phyloP scores from a whole-genome alignment of 2,329 filamentous ascomycete species.

The Alternaria longipes region DNA sequence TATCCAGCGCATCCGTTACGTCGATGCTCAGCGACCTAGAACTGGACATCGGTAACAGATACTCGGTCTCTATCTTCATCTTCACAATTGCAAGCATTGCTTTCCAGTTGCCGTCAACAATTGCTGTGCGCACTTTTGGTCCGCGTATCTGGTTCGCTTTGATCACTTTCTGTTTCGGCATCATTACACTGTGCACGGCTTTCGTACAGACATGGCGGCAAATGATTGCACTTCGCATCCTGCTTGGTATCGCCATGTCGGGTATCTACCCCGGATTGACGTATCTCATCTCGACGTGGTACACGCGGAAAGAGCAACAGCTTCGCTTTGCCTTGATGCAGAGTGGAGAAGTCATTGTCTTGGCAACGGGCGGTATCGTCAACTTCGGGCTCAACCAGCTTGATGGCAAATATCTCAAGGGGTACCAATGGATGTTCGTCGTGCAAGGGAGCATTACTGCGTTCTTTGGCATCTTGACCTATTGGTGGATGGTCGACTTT shows the following conservation, averaged over 20 bases:
- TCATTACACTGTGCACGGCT: conserved; percentile 73
- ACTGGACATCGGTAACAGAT: conserved; percentile 69
- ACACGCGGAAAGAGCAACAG: conserved; percentile 71
- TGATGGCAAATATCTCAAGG: conserved; percentile 64
- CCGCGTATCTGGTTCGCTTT: conserved; percentile 69
- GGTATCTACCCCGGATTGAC: conserved; percentile 54
- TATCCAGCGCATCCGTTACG: conserved; percentile 74
- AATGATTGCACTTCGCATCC: conserved; percentile 72
- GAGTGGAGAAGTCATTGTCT: conserved; percentile 69
- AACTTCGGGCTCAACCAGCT: conserved; percentile 75
- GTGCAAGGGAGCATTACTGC: conserved; percentile 70
- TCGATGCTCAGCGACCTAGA: conserved; percentile 71
- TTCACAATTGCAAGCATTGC: conserved; percentile 74
- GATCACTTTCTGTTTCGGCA: conserved; percentile 68
- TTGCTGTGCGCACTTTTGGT: conserved; percentile 71
- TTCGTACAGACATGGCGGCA: conserved; percentile 73
- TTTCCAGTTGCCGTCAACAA: conserved; percentile 74
- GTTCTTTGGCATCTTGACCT: conserved; percentile 67
- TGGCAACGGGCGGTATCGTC: conserved; percentile 72
- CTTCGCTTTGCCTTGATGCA: conserved; percentile 72
- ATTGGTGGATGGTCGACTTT: conserved; percentile 77
- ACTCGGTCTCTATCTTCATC: conserved; percentile 76
- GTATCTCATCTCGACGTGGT: conserved; percentile 70
- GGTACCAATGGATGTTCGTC: conserved; percentile 67
- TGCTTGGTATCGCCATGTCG: conserved; percentile 71